phyloP scores from a whole-genome alignment of 2,329 filamentous ascomycete genomes.

The Claviceps sp. region DNA sequence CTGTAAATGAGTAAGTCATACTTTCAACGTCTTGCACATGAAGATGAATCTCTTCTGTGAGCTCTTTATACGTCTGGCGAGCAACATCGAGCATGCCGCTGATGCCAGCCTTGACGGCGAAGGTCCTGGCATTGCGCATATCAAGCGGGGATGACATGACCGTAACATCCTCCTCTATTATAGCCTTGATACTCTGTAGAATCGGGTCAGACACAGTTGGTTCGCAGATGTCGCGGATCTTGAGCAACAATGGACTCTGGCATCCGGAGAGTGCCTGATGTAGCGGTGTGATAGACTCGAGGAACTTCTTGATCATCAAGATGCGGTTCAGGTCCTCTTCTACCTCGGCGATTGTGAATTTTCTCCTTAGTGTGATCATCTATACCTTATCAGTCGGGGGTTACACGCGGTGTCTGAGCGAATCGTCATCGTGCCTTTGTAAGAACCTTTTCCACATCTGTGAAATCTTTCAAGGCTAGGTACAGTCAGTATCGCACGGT shows the following conservation, averaged over 20 bases:
- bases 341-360: slow-evolving; percentile 50
- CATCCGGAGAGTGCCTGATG: slow-evolving; percentile 54
- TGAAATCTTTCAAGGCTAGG: slow-evolving; percentile 55
- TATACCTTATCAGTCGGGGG: slow-evolving; percentile 17
- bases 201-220: slow-evolving; percentile 48
- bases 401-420: neutral
- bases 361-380: slow-evolving; percentile 63
- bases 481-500: neutral
- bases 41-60: slow-evolving; percentile 62
- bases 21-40: slow-evolving; percentile 56
- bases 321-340: slow-evolving; percentile 80
- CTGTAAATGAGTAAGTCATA: slow-evolving; percentile 18
- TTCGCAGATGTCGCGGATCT: slow-evolving; percentile 57
- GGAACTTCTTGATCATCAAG: slow-evolving; percentile 73
- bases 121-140: slow-evolving; percentile 76
- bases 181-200: slow-evolving; percentile 48
- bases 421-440: slow-evolving; percentile 41
- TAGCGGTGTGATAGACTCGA: slow-evolving; percentile 53
- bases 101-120: slow-evolving; percentile 75
- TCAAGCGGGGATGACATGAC: slow-evolving; percentile 73
- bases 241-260: slow-evolving; percentile 48
- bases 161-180: slow-evolving; percentile 68
- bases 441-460: slow-evolving; percentile 68
- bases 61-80: slow-evolving; percentile 79
- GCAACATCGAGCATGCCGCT: slow-evolving; percentile 81